Evolutionary conservation across 768 basidiomycete genomes (phyloP), one percentile per base, ranked within the genome.

Genomic region (Mrakia blollopis): DNA sequence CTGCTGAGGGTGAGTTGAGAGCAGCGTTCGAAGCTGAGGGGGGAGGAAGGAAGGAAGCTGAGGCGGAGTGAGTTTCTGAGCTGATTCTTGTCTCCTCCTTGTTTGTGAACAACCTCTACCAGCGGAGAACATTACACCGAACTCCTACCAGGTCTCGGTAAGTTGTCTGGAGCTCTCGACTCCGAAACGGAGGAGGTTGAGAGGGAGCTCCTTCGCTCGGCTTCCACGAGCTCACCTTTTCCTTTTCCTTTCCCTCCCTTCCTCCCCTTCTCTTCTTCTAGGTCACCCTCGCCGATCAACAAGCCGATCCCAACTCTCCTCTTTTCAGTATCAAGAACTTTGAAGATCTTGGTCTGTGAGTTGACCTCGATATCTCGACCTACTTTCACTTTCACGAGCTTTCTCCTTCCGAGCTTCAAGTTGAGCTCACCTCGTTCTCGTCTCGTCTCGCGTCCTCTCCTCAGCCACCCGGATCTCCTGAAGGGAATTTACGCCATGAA

Each of bases 231-330:
- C 74, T 68, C 61, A 75, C 52, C 25, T 60, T 21, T 54, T 18
- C 50, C 52, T 14, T 60, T 21, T 35, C 25, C 47, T 16, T 69
- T 30, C 65, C 16, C 16, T 63, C 37, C 32, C 7, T 32, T 44
- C 28, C 30, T 74, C 39, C 30, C 16, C 30, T 35, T 61, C 65
- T 61, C 28, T 50, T 21, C 44, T 47, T 61, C 44, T 44, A 93
- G 94, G 94, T 99, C 79, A 98, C 94, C 28, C 88, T 98, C 76
- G 94, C 94, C 70, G 95, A 98, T 85, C 93, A 96, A 82, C 97
- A 98, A 85, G 89, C 88, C 39, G 93, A 99, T 82, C 92, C 94
- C 57, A 91, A 96, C 82, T 98, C 96, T n/a, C 97, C 96, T 4
- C 85, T 99, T 23, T 96, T 88, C 84, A 96, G 94, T 74, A 91